Percentiles rank a stretch among this genome's conserved stretches.
Evolutionary conservation across 176 grass and related monocot species (phyloP).

Genomic region (Tillandsia fasciculata): DNA sequence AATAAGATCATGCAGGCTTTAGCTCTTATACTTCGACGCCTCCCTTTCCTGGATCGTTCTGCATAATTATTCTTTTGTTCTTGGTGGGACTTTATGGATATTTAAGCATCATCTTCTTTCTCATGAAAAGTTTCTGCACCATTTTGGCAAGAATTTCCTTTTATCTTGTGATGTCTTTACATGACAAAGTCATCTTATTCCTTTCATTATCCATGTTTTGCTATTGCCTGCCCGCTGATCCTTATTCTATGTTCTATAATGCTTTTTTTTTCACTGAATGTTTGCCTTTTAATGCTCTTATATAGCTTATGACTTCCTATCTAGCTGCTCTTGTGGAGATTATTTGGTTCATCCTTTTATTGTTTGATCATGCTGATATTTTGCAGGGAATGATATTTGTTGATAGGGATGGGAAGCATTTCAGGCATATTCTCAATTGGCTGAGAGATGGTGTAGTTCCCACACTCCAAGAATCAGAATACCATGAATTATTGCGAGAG

Average conservation of each 20-base stretch:
- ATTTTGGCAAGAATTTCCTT: background rate
- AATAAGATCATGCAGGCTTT: too few species aligned
- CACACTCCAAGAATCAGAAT: constrained; percentile 38
- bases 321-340: background rate
- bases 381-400: constrained; percentile 78
- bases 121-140: constrained; percentile 3
- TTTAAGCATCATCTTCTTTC: background rate
- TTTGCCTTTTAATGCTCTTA: background rate
- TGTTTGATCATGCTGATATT: background rate
- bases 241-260: too few species aligned
- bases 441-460: constrained; percentile 64
- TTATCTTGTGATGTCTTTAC: background rate
- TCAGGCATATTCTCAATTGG: constrained; percentile 89
- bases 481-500: constrained; percentile 66
- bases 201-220: background rate
- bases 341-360: background rate
- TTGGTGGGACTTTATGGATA: background rate
- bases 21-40: background rate
- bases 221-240: background rate
- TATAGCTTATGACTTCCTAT: background rate
- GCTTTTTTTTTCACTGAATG: too few species aligned
- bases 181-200: background rate
- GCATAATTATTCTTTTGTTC: background rate
- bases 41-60: background rate
- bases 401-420: constrained; percentile 88